Evolutionary conservation across 2,329 filamentous ascomycete genomes (phyloP), one percentile per base, ranked within the genome.

Genomic region (Gnomoniopsis smithogilvyi): DNA sequence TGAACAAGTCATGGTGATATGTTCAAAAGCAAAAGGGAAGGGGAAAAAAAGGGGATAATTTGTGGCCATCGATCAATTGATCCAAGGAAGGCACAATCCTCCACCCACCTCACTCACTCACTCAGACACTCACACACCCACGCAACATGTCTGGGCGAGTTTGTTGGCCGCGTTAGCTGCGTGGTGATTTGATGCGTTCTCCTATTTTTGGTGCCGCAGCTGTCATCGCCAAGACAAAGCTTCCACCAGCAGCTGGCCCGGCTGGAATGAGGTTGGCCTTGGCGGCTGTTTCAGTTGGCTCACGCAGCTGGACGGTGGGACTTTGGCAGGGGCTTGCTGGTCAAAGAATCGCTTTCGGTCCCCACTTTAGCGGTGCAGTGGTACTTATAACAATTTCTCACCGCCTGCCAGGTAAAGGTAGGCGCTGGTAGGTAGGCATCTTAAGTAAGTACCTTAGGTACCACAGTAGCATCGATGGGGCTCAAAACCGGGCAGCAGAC

Each of bases 261-360:
- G 36, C 36, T 14, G 49, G 49, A 47, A 41, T 38, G n/a, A 52
- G 22, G 46, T 41, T 56, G 43, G 59, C 43, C 60, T 62, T 62
- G 60, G 60, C 60, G 57, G 52, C 43, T 53, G 57, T 62, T 62
- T 59, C 60, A 62, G 56, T 58, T 62, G 60, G 60, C 52, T 48
- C 47, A 51, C 34, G 60, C 56, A 36, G n/a, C 56, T 30, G 50
- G 15, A 45, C 10, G 36, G 34, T 26, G 3, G 41, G 34, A 45
- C 43, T 24, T 22, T 36, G 17, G 54, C 50, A 53, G 54, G 58
- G 58, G 19, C 36, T 26, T 26, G 43, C 54, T 53, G 58, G 46
- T 47, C 24, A 38, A n/a, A 54, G 30, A 38, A 26, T 36, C 15
- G 21, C 52, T 24, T 19, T 10, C 45, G 33, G 33, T 22, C 46